Base-by-base conservation (phyloP, 2,329 filamentous ascomycete genomes). In the Whalleya microplaca region DNA sequence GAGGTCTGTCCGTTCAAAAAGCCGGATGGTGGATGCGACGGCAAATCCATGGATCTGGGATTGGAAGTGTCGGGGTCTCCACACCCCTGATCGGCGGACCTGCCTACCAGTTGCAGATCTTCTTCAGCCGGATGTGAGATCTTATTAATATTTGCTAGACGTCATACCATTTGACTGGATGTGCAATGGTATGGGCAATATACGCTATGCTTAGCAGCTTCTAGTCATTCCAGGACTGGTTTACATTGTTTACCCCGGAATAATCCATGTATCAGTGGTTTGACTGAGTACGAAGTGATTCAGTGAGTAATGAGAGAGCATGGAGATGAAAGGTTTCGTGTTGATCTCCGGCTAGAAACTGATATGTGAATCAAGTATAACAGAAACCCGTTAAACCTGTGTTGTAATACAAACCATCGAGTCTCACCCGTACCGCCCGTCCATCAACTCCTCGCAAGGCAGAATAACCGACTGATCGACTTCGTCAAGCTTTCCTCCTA, bases 401-500 rank as follows among this genome's bases (percentile, higher is more conserved):
- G 48, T 55, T 55, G 54, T 45, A 58, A 62, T 59, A 62, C 50
- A 59, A 58, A 27, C 45, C 56, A 49, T 29, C 42, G 19, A 43
- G n/a, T 51, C 51, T 49, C 41, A 21, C 48, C 58, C 54, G 57
- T 53, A 55, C 58, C 48, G 37, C 49, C 51, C 51, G n/a, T 50
- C 41, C 56, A 53, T 50, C 59, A 58, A 64, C 58, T 56, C 55
- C 58, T 55, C 48, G 56, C 57, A 62, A 58, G 54, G 59, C 53
- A 59, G 55, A 45, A 54, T 50, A 53, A 51, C 45, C 50, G 55
- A 51, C 43, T 48, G 23, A 49, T 43, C 51, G 44, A 50, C 53
- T 49, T 41, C 49, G 48, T 40, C 21, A 43, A 48, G 37, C 41
- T 40, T 47, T 41, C 20, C 32, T 44, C 41, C 52, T 53, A 48